Conservation (phyloP, 345 rosid genomes). For the Boechera retrofracta region DNA sequence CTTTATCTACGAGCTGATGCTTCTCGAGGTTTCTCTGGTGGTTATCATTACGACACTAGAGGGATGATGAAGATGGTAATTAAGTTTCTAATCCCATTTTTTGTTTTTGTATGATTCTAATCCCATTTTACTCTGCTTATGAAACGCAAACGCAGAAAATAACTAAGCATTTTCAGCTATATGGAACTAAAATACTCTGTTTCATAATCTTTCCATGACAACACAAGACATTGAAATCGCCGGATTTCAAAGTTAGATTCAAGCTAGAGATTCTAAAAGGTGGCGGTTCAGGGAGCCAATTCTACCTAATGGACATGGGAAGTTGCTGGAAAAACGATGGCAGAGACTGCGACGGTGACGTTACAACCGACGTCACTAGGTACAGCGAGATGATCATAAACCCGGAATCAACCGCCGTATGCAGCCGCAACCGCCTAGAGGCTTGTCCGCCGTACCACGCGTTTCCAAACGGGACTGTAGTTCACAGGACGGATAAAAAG, state of each 20-base stretch:
- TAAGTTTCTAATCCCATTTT: slow-evolving; percentile 27
- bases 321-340: slow-evolving; percentile 74
- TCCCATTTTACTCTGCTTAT: not conserved
- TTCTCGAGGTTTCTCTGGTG: slow-evolving; percentile 57
- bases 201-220: not conserved
- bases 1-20: slow-evolving; percentile 69
- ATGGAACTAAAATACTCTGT: slow-evolving; percentile 31
- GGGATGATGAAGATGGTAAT: slow-evolving; percentile 62
- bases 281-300: slow-evolving; percentile 61
- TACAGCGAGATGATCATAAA: slow-evolving; percentile 58
- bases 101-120: not conserved
- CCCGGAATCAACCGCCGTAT: slow-evolving; percentile 44
- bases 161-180: not conserved
- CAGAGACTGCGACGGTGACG: slow-evolving; percentile 54
- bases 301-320: slow-evolving; percentile 50
- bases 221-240: slow-evolving; percentile 51
- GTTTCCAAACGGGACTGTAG: slow-evolving; percentile 44
- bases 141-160: not conserved
- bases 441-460: slow-evolving; percentile 56
- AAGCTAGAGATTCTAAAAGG: slow-evolving; percentile 53
- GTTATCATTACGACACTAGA: slow-evolving; percentile 64
- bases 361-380: slow-evolving; percentile 54
- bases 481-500: slow-evolving; percentile 47
- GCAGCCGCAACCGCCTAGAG: slow-evolving; percentile 42
- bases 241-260: slow-evolving; percentile 57